Percentiles rank a stretch among this genome's conserved stretches.
Evolutionary conservation across 176 grass and related monocot genomes (phyloP).

Genomic region (Aegilops speltoides): DNA sequence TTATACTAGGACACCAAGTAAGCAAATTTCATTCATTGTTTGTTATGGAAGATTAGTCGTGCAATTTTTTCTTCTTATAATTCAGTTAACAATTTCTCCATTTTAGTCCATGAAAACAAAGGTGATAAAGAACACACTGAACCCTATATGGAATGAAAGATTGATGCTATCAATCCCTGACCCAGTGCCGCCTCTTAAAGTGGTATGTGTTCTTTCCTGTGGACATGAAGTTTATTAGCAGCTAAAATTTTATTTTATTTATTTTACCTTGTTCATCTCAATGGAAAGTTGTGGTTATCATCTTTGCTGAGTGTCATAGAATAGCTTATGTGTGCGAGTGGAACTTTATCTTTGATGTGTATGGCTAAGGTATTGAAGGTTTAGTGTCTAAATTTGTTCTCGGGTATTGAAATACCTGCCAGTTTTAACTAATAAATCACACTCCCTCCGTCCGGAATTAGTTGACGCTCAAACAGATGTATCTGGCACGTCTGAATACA

Average conservation of each 20-base stretch:
- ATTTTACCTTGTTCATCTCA: not conserved
- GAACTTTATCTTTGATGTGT: not conserved
- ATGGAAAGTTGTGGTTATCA: not conserved
- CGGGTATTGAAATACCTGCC: not conserved
- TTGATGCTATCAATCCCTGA: constrained; percentile 92
- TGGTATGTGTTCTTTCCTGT: constrained; percentile 47
- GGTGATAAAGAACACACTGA: constrained; percentile 94
- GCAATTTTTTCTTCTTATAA: not conserved
- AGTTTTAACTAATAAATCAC: not conserved
- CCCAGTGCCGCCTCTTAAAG: constrained; percentile 69
- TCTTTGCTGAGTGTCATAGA: not conserved
- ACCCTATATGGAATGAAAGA: constrained; percentile 92
- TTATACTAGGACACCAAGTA: constrained; percentile 90
- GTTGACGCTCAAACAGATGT: no score
- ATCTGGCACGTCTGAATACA: no score
- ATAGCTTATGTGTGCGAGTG: not conserved
- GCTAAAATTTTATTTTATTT: not conserved
- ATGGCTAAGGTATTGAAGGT: not conserved
- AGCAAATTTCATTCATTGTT: not conserved
- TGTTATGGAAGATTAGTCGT: not conserved
- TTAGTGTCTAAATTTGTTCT: not conserved
- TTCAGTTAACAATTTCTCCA: constrained; percentile 11
- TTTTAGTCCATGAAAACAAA: constrained; percentile 92
- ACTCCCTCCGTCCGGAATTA: no score
- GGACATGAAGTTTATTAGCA: not conserved